Conservation (phyloP, 164 flowering plant genomes). For the Tetracentron sinense region DNA sequence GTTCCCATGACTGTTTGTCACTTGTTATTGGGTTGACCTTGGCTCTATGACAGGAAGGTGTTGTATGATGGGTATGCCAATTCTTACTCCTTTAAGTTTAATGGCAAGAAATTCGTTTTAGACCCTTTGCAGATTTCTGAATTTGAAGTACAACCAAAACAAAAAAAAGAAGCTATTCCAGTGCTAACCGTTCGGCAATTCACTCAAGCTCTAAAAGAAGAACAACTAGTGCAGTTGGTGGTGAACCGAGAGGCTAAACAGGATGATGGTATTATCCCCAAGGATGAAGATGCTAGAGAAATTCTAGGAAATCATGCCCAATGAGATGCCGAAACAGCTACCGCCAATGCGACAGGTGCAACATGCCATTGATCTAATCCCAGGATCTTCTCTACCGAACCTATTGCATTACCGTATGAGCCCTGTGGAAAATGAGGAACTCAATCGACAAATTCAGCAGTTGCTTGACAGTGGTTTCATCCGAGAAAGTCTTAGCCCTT, state of each 20-base stretch:
- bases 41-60: slow-evolving; percentile 7
- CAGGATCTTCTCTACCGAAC: background rate
- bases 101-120: background rate
- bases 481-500: background rate
- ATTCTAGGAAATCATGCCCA: background rate
- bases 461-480: background rate
- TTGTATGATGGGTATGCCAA: slow-evolving; percentile 6
- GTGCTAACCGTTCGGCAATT: background rate
- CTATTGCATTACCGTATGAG: background rate
- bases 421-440: background rate
- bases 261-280: background rate
- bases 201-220: background rate
- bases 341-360: background rate
- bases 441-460: background rate
- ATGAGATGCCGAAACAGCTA: background rate
- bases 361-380: background rate
- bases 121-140: background rate
- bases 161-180: background rate
- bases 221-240: background rate
- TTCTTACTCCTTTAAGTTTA: background rate
- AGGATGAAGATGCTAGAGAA: background rate
- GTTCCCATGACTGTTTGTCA: slow-evolving; percentile 11
- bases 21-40: slow-evolving; percentile 9
- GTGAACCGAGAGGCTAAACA: background rate
- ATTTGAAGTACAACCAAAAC: background rate